Evolutionary conservation across 345 rosid species (phyloP), one percentile per base, ranked within the genome.

Genomic region (Eutrema japonicum): DNA sequence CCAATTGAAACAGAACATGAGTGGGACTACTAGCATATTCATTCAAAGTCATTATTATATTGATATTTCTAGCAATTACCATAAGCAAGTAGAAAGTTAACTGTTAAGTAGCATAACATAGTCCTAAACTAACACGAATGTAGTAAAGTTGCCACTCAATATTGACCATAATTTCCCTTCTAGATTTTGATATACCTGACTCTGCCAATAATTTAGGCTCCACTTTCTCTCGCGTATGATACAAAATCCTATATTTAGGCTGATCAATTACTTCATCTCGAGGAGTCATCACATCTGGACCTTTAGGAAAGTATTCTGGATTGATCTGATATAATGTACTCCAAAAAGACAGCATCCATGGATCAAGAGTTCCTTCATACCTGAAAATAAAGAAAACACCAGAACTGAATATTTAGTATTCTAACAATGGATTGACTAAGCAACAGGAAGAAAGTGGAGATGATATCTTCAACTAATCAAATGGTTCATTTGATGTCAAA

Each of bases 261-360:
- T 74, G 86, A 71, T 85, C 92, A 59, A 87, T 66, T 70, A 89
- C 40, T 72, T 76, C 70, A 18, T 66, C 68, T 64, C 80, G 84
- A 43, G 83, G 67, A 80, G 64, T 68, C 70, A 77, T 49, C 72
- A 73, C 80, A 74, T 88, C 86, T 65, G 83, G 89, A 70, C 97
- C 97, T 71, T 81, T 78, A 13, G 92, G 97, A 52, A 89, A 86
- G 70, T 84, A 81, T 41, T 82, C 80, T 58, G 96, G 87, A 73
- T 81, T 76, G 12, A 85, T 82, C 78, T 84, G 80, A 80, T 76
- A 64, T 83, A 88, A 74, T 40, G 58, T 43, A 72, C 62, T 82
- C 99, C 99, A 95, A 77, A 92, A 85, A 74, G 92, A 86, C 75
- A 73, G 74, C 90, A 89, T 80, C 99, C 99, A 95, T 26, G 96